Conservation (phyloP, 2,329 filamentous ascomycete genomes). For the Ophiostoma quercus region DNA sequence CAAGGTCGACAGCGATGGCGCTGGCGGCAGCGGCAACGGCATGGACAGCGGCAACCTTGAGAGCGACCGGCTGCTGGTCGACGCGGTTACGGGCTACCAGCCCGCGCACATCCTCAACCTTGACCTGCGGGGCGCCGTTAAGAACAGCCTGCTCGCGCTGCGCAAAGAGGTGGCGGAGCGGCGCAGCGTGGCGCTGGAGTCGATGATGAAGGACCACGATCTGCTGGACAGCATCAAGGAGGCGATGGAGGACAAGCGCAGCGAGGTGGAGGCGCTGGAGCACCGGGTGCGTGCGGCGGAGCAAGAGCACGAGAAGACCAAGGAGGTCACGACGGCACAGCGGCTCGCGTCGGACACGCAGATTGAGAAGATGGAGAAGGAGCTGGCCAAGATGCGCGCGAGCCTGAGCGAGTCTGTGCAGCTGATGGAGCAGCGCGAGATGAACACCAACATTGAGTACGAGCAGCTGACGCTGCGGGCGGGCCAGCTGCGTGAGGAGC, state of each 20-base stretch:
- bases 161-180: conserved; percentile 91
- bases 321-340: conserved; percentile 78
- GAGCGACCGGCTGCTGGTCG: conserved; percentile 73
- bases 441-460: conserved; percentile 96
- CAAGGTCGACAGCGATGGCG: conserved; percentile 62
- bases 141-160: conserved; percentile 69
- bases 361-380: conserved; percentile 98
- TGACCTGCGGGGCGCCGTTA: conserved; percentile 77
- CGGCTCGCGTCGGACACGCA: conserved; percentile 86
- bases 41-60: conserved; percentile 37
- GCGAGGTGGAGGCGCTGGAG: conserved; percentile 85
- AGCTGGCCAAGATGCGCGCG: conserved; percentile 86
- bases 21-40: not conserved
- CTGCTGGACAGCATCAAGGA: conserved; percentile 92
- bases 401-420: conserved; percentile 81
- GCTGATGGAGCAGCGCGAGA: conserved; percentile 88
- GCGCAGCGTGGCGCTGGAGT: conserved; percentile 73
- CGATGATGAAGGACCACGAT: conserved; percentile 92
- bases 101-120: conserved; percentile 83
- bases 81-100: conserved; percentile 80
- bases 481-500: conserved; percentile 81
- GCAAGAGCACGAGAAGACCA: conserved; percentile 89
- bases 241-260: conserved; percentile 90
- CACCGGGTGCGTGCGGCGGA: conserved; percentile 83
- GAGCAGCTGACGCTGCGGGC: conserved; percentile 85